These are phyloP conservation scores for Drechslerella coelobrocha DNA, from an alignment of 2,329 filamentous ascomycete genomes.

Conservation along the genomic window DNA sequence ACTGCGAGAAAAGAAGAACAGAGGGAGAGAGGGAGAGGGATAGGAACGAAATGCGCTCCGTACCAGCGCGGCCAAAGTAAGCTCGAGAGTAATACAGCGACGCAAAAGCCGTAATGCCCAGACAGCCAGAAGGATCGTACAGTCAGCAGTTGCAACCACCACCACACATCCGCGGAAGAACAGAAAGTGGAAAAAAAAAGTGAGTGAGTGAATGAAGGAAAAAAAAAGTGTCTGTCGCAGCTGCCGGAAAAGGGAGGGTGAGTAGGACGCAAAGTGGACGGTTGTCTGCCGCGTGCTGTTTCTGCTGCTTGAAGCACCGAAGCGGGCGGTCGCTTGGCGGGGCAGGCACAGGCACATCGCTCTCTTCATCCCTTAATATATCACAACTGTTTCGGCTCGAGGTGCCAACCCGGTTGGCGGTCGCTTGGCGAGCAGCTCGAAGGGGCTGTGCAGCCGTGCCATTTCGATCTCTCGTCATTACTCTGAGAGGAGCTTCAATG, in stretches of 20 bases:
- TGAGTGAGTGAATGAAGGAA: neutral
- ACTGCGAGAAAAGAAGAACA: neutral
- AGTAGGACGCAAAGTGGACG: no score
- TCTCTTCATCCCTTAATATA: conserved; percentile 46
- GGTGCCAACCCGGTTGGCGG: conserved; percentile 30
- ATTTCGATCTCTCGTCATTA: no score
- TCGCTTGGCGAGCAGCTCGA: conserved; percentile 9
- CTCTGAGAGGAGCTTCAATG: no score
- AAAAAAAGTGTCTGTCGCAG: neutral
- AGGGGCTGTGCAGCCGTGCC: neutral
- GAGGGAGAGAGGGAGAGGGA: no score
- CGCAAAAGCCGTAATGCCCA: no score
- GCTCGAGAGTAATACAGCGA: no score
- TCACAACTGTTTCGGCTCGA: conserved; percentile 38
- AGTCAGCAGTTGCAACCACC: no score
- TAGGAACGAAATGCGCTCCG: neutral
- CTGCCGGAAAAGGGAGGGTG: neutral
- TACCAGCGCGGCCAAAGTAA: no score
- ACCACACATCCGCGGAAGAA: no score
- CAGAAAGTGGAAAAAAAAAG: no score
- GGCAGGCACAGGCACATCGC: conserved; percentile 13
- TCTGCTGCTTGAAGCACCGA: no score
- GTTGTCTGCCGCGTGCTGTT: conserved; percentile 8
- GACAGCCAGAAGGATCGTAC: no score
- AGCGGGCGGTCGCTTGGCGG: conserved; percentile 9